Conservation (phyloP, 768 basidiomycete species). For the Podaxis sp. region DNA sequence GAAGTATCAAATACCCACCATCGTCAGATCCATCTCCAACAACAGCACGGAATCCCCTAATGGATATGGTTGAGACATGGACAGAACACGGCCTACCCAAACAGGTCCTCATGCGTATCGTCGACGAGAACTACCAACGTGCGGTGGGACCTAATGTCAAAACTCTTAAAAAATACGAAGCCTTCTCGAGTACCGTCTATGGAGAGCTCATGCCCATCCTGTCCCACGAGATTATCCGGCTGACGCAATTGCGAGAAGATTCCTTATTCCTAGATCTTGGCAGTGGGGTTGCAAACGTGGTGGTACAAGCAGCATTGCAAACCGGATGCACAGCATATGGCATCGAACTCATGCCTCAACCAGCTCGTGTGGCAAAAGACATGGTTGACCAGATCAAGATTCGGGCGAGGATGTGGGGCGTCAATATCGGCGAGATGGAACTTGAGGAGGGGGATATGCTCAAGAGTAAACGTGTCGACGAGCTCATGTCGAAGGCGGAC, state of each 20-base stretch:
- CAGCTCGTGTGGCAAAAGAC: slow-evolving; percentile 73
- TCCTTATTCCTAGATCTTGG: slow-evolving; percentile 83
- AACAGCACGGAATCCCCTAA: slow-evolving; percentile 43
- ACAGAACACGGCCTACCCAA: slow-evolving; percentile 50
- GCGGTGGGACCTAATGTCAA: slow-evolving; percentile 88
- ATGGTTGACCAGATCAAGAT: slow-evolving; percentile 72
- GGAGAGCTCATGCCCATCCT: slow-evolving; percentile 86
- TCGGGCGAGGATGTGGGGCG: slow-evolving; percentile 90
- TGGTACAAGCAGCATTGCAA: slow-evolving; percentile 77
- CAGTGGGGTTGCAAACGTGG: slow-evolving; percentile 82
- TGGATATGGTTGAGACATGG: slow-evolving; percentile 46
- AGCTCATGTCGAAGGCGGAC: slow-evolving; percentile 76
- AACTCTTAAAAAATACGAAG: slow-evolving; percentile 72
- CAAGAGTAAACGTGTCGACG: slow-evolving; percentile 55
- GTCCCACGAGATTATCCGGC: slow-evolving; percentile 63
- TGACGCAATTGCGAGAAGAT: slow-evolving; percentile 50
- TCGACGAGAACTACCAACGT: slow-evolving; percentile 92
- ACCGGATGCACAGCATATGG: slow-evolving; percentile 77
- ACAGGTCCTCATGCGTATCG: slow-evolving; percentile 65
- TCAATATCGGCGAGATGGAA: slow-evolving; percentile 70
- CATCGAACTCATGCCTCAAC: slow-evolving; percentile 71
- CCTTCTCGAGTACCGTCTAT: slow-evolving; percentile 83
- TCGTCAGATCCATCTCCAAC: slow-evolving; percentile 47
- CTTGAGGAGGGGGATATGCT: slow-evolving; percentile 88
- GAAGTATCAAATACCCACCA: slow-evolving; percentile 60